Evolutionary conservation across 2,329 filamentous ascomycete genomes (phyloP), one percentile per base, ranked within the genome.

Genomic region (Rhynchosporium graminicola): DNA sequence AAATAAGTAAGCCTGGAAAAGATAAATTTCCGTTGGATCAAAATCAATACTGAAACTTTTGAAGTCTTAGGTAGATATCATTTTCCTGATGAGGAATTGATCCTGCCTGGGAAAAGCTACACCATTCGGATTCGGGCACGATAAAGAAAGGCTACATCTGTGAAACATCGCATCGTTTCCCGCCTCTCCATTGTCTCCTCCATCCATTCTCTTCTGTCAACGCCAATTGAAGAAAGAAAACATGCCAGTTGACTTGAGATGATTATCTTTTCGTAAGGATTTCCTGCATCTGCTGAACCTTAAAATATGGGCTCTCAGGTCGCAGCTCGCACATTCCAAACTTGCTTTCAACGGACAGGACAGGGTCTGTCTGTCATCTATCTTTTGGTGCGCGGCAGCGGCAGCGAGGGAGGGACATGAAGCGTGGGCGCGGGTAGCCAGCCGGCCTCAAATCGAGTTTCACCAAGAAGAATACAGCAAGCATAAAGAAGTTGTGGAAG

Each of bases 231-330:
- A 20, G 20, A 20, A 20, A 20, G 20, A 20, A 20, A 20, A 20
- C 20, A 20, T 20, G 20, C 20, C 20, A 20, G 20, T 20, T 20
- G 20, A 20, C 20, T 20, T 20, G 20, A 20, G 20, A 20, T 20
- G 1, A 20, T 20, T 20, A 20, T 20, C 1, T 20, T 20, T 20
- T 20, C 20, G 20, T 2, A 40, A 45, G 13, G 54, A 40, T 33
- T 57, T 40, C 54, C 54, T 46, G 54, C 13, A 1, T 43, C 28
- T 57, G n/a, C 54, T 57, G 43, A 57, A 57, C 54, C n/a, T 45
- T 57, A 57, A 57, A 56, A 45, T 46, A 20, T 29, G 36, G 33
- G 15, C 20, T 33, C 8, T 52, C 15, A 3, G 20, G 20, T 20
- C 20, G 20, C 20, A 20, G 20, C 20, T 20, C 20, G 20, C 20